Evolutionary conservation across 1,284 basidiomycete species (phyloP), one percentile per base, ranked within the genome.

Genomic region (Ustilago trichophora): DNA sequence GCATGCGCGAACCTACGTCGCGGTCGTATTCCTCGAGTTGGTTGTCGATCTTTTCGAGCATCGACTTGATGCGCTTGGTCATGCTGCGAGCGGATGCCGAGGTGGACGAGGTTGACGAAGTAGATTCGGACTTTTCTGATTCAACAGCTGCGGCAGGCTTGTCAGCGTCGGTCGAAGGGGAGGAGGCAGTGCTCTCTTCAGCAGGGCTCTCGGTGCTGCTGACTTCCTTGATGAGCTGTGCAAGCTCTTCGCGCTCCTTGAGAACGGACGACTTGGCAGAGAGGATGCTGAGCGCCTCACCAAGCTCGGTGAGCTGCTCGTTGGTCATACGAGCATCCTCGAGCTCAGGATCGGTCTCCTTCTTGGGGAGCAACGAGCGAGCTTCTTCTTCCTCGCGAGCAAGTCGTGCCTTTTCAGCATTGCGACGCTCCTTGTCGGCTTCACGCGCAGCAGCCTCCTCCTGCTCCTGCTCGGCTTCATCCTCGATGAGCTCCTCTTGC

Each of bases 401-500:
- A 24, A 72, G 63, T 40, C 68, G 63, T 33, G 69, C 73, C 70
- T 75, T 74, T 54, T 80, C 74, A n/a, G 67, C 67, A 72, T 90
- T 88, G 68, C 88, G 89, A 42, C 88, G 87, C 82, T 92, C 91
- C 78, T 88, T 88, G 82, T 90, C 89, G 37, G 89, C 90, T 73
- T 91, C 89, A 65, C 92, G 88, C 32, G 93, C 91, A 76, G 91
- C 91, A 78, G 92, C 90, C 82, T 96, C 94, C 82, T 96, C 94
- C 80, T 85, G 72, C 76, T 98, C 96, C 83, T 98, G 95, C 82
- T 97, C 95, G 68, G 94, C 89, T 83, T 98, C 95, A 81, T 98
- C 95, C 82, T 98, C 94, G 80, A 99, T 99, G 60, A 99, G 90
- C 83, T 98, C 95, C 82, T 98, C 93, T 83, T 98, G 95, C 81